Percentiles rank a stretch among this genome's conserved stretches.
These are phyloP conservation scores for Dothideomycetidae sp. DNA, from an alignment of 2,329 filamentous ascomycete genomes.

Conservation along the genomic window DNA sequence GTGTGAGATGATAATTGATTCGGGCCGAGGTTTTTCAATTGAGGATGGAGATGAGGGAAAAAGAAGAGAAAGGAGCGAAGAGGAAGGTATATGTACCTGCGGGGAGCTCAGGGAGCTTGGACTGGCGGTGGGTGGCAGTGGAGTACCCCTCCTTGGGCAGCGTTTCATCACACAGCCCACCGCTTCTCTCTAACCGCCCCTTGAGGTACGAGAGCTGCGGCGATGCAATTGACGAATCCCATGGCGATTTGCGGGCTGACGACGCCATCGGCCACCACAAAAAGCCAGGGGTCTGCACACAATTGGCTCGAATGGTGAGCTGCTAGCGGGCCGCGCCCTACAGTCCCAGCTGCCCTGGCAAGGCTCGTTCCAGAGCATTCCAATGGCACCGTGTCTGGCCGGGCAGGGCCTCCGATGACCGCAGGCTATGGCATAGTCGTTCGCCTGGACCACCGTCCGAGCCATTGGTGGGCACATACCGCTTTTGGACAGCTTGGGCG, in stretches of 20 bases:
- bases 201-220: too few relatives aligned
- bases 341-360: background rate
- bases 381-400: too few relatives aligned
- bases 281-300: background rate
- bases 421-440: too few relatives aligned
- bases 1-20: conserved; percentile 6
- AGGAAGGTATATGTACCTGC: conserved; percentile 19
- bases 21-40: conserved; percentile 3
- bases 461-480: too few relatives aligned
- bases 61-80: conserved; percentile 38
- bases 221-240: too few relatives aligned
- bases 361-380: too few relatives aligned
- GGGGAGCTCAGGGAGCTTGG: conserved; percentile 1
- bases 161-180: background rate
- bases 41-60: conserved; percentile 8
- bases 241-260: background rate
- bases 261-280: background rate
- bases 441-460: too few relatives aligned
- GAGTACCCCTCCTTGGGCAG: background rate
- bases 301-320: background rate
- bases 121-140: too few relatives aligned
- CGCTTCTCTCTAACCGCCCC: background rate
- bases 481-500: too few relatives aligned
- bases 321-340: too few relatives aligned
- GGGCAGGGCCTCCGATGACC: too few relatives aligned